Percentiles rank a stretch among this genome's conserved stretches.
Evolutionary conservation across 2,329 filamentous ascomycete species (phyloP).

Genomic region (Sporothrix schenckii): DNA sequence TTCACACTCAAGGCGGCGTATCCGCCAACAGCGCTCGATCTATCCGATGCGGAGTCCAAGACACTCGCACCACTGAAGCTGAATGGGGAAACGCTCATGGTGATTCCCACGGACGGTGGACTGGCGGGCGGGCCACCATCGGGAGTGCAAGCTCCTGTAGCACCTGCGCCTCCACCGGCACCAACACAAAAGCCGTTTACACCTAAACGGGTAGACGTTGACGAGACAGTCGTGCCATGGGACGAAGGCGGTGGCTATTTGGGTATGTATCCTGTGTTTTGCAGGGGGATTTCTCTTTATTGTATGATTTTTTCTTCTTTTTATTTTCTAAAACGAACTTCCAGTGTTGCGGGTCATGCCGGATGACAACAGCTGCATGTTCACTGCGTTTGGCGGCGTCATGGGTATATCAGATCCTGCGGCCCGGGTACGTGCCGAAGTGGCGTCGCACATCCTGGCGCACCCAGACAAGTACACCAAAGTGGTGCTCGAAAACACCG

Average conservation of each 20-base stretch:
- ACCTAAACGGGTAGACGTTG: conserved; percentile 45
- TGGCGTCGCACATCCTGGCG: conserved; percentile 75
- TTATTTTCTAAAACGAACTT: too few relatives aligned
- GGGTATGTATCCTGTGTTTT: conserved; percentile 44
- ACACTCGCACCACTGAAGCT: conserved; percentile 52
- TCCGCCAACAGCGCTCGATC: conserved; percentile 70
- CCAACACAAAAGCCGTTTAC: conserved; percentile 39
- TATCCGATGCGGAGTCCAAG: conserved; percentile 51
- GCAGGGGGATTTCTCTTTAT: not conserved
- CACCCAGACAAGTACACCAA: conserved; percentile 73
- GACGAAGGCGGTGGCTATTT: conserved; percentile 55
- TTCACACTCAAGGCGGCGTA: conserved; percentile 85
- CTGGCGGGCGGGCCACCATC: conserved; percentile 39
- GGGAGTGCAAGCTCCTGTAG: not conserved
- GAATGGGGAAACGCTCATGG: conserved; percentile 55
- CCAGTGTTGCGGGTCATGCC: conserved; percentile 88
- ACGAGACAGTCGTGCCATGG: conserved; percentile 54
- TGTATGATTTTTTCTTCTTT: not conserved
- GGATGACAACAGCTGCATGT: conserved; percentile 94
- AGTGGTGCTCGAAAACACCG: conserved; percentile 70
- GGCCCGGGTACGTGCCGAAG: conserved; percentile 68
- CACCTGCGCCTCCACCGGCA: conserved; percentile 31
- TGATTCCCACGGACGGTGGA: conserved; percentile 46
- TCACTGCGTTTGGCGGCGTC: conserved; percentile 81
- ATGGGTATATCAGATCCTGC: conserved; percentile 61